Percentiles rank a stretch among this genome's conserved stretches.
These are phyloP conservation scores for Ceratocystis eucalypticola DNA, from an alignment of 2,329 filamentous ascomycete species.

Conservation along the genomic window DNA sequence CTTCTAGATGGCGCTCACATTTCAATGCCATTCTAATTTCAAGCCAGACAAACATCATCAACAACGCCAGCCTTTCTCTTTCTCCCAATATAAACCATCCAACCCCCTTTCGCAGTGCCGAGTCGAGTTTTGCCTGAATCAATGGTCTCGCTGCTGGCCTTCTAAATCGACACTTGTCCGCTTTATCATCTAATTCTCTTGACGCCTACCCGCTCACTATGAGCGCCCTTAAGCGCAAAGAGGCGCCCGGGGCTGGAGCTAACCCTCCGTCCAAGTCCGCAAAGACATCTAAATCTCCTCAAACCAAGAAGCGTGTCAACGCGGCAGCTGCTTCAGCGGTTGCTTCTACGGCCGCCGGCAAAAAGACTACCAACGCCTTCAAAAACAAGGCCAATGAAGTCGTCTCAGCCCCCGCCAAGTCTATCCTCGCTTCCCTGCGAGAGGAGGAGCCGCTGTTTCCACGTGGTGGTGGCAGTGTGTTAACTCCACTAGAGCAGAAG, in stretches of 20 bases:
- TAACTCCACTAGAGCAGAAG: slow-evolving; percentile 90
- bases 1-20: background rate
- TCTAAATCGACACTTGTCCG: slow-evolving; percentile 9
- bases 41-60: slow-evolving; percentile 3
- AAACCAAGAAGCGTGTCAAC: slow-evolving; percentile 35
- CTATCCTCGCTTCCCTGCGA: slow-evolving; percentile 37
- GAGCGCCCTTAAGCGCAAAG: slow-evolving; percentile 46
- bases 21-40: background rate
- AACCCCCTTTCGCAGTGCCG: slow-evolving; percentile 6
- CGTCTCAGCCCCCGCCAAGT: slow-evolving; percentile 25
- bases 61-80: background rate
- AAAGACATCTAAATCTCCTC: slow-evolving; percentile 33
- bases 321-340: slow-evolving; percentile 8
- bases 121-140: slow-evolving; percentile 2
- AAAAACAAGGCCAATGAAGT: slow-evolving; percentile 27
- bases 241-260: slow-evolving; percentile 39
- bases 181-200: slow-evolving; percentile 18
- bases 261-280: slow-evolving; percentile 36
- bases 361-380: slow-evolving; percentile 26
- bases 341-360: slow-evolving; percentile 20
- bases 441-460: slow-evolving; percentile 87
- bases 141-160: slow-evolving; percentile 7
- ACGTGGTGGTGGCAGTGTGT: slow-evolving; percentile 74
- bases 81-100: background rate
- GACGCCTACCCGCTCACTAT: slow-evolving; percentile 26